Evolutionary conservation across 352 stramenopile species (phyloP).

Genomic region (Phytophthora ramorum): DNA sequence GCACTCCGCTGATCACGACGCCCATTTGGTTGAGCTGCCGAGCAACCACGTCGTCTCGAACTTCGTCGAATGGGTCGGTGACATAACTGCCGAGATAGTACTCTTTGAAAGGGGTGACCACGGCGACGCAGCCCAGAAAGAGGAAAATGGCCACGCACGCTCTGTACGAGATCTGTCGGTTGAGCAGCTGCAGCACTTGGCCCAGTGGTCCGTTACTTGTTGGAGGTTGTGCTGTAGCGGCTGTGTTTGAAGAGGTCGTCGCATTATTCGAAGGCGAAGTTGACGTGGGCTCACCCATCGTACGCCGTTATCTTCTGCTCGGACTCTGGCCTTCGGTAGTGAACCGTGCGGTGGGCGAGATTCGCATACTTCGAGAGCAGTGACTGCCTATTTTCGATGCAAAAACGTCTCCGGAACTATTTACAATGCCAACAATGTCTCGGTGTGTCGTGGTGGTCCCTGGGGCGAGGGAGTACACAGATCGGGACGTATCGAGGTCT

Average conservation of each 20-base stretch:
- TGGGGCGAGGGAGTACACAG: no score
- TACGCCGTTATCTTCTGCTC: not conserved
- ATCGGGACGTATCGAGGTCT: no score
- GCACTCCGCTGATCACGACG: conserved; percentile 27
- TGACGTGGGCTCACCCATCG: conserved; percentile 4
- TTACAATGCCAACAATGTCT: no score
- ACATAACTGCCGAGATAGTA: conserved; percentile 37
- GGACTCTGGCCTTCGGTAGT: not conserved
- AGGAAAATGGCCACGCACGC: conserved; percentile 26
- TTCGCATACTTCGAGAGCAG: not conserved
- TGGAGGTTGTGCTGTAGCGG: not conserved
- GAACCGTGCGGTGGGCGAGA: not conserved
- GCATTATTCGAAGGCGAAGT: not conserved
- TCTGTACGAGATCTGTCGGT: conserved; percentile 27
- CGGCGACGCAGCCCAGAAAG: conserved; percentile 17
- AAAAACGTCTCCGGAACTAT: no score
- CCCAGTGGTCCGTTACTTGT: not conserved
- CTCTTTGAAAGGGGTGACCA: conserved; percentile 34
- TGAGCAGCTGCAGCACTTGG: conserved; percentile 12
- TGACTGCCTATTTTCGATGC: no score
- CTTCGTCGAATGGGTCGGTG: conserved; percentile 34
- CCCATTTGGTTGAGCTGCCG: conserved; percentile 32
- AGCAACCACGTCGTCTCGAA: conserved; percentile 25
- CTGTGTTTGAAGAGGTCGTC: not conserved
- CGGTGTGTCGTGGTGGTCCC: no score